Conservation (phyloP, 139 green algal species). For the Coccomyxa sp. region DNA sequence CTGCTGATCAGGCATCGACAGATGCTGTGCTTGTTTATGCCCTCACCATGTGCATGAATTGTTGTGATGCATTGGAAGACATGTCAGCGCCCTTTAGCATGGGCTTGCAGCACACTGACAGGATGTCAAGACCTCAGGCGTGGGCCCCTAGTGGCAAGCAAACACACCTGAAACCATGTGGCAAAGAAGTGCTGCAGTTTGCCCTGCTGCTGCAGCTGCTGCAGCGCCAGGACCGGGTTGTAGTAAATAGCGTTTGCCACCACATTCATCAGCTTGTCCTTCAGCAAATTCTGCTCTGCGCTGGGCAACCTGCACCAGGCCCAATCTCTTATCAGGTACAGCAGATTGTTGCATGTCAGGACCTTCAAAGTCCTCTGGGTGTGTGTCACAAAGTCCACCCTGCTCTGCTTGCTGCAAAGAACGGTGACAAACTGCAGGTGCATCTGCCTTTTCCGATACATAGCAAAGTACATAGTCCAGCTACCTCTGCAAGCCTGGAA, state of each 20-base stretch:
- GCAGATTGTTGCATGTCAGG: no score
- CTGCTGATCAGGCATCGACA: background rate
- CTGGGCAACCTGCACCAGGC: background rate
- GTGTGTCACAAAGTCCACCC: no score
- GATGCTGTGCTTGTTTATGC: background rate
- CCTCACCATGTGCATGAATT: background rate
- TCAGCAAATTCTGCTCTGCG: constrained; percentile 8
- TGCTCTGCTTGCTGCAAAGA: no score
- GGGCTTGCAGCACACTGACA: no score
- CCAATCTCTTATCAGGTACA: background rate
- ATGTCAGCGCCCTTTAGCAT: no score
- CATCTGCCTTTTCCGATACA: no score
- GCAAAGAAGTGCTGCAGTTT: constrained; percentile 22
- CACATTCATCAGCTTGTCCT: constrained; percentile 66
- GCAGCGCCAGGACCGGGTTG: constrained; percentile 70
- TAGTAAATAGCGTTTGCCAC: constrained; percentile 90
- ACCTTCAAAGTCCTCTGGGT: no score
- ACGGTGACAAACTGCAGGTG: no score
- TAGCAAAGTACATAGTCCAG: no score
- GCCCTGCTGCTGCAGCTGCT: constrained; percentile 43
- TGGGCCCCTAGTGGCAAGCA: background rate
- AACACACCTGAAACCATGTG: constrained; percentile 20
- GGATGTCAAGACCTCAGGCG: background rate
- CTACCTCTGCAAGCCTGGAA: no score
- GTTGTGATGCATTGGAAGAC: no score